Conservation (phyloP, 306 rosid species). For the Rosa chinensis region DNA sequence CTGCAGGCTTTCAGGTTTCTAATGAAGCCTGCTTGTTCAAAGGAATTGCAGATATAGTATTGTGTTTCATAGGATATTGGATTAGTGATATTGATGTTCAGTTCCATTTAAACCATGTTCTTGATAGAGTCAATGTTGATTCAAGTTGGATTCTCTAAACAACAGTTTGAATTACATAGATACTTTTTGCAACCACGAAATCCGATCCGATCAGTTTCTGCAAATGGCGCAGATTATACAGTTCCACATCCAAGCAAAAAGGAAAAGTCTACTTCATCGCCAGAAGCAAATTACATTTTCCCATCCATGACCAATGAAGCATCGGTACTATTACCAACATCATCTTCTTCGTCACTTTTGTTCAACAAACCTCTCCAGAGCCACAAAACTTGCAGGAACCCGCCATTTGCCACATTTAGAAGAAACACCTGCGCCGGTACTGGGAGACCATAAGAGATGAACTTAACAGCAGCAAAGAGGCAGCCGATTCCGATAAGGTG, state of each 20-base stretch:
- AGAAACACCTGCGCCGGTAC: conserved; percentile 25
- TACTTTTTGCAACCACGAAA: not conserved
- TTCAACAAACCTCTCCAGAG: conserved; percentile 32
- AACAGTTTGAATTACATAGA: not conserved
- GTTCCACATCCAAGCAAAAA: not conserved
- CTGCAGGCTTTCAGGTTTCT: not conserved
- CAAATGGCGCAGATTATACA: not conserved
- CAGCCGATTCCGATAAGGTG: conserved; percentile 32
- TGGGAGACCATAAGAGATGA: conserved; percentile 22
- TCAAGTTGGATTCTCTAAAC: not conserved
- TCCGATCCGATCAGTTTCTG: not conserved
- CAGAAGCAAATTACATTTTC: conserved; percentile 4
- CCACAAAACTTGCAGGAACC: conserved; percentile 50
- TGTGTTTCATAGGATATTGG: not conserved
- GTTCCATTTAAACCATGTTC: not conserved
- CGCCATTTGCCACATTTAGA: conserved; percentile 47
- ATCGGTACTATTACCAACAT: not conserved
- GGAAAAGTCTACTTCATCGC: not conserved
- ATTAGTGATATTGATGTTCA: not conserved
- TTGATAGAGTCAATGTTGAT: not conserved
- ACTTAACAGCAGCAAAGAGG: conserved; percentile 37
- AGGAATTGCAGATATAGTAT: not conserved
- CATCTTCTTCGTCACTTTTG: not conserved
- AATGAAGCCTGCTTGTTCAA: not conserved
- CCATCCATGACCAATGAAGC: conserved; percentile 14